phyloP scores from a whole-genome alignment of 164 flowering plant genomes.

The Dillenia suffruticosa region DNA sequence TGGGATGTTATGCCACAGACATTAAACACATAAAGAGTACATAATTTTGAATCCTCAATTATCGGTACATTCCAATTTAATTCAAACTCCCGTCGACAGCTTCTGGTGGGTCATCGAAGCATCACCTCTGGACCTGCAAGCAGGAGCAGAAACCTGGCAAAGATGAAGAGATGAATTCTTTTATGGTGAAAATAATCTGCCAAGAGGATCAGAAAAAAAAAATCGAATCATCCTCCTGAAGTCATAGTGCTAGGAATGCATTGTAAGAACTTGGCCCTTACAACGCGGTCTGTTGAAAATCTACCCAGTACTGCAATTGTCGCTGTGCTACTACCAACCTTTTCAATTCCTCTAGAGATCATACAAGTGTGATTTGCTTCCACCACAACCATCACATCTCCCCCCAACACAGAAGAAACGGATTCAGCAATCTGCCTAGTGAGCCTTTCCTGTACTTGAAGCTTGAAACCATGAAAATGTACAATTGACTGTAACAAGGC shows the following conservation, averaged over 20 bases:
- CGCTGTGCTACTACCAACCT: slow-evolving; percentile 85
- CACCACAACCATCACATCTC: slow-evolving; percentile 81
- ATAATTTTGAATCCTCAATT: too few species aligned
- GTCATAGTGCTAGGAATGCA: slow-evolving; percentile 34
- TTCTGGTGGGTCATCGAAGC: too few species aligned
- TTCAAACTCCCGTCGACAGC: too few species aligned
- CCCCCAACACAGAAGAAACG: slow-evolving; percentile 51
- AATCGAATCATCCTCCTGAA: slow-evolving; percentile 11
- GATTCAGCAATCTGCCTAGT: slow-evolving; percentile 92
- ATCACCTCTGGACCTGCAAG: too few species aligned
- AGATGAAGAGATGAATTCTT: too few species aligned
- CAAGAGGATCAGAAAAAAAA: neutral
- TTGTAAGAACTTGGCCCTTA: slow-evolving; percentile 62
- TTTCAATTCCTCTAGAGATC: slow-evolving; percentile 94
- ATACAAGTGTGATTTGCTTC: slow-evolving; percentile 93
- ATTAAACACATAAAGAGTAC: too few species aligned
- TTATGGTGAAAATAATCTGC: neutral
- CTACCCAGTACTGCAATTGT: slow-evolving; percentile 83
- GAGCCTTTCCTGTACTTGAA: slow-evolving; percentile 95
- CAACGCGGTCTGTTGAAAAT: slow-evolving; percentile 55
- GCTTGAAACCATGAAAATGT: slow-evolving; percentile 80
- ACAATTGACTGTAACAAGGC: slow-evolving; percentile 68
- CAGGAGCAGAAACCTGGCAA: too few species aligned
- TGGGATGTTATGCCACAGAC: too few species aligned
- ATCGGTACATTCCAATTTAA: too few species aligned